These are phyloP conservation scores for Plectosphaerella cucumerina DNA, from an alignment of 2,329 filamentous ascomycete species.

Conservation along the genomic window DNA sequence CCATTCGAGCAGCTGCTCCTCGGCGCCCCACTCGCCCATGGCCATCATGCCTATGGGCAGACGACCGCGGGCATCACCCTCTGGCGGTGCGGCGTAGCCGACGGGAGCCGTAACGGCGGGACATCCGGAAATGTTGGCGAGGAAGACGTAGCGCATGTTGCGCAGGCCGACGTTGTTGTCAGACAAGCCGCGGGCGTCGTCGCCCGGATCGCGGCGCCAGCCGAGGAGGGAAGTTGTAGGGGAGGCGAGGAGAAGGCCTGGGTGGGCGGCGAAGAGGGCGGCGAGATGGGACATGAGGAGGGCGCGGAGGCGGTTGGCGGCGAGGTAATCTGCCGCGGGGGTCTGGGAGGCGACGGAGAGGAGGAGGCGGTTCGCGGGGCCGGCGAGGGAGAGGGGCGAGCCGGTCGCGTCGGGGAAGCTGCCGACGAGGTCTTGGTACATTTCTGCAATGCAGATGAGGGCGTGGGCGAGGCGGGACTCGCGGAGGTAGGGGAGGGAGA, in stretches of 20 bases:
- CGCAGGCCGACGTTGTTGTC: slow-evolving; percentile 70
- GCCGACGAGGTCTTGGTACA: slow-evolving; percentile 39
- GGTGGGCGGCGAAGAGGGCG: slow-evolving; percentile 63
- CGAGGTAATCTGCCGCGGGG: slow-evolving; percentile 64
- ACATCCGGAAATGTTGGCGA: slow-evolving; percentile 77
- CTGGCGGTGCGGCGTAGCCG: slow-evolving; percentile 60
- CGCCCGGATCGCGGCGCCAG: slow-evolving; percentile 59
- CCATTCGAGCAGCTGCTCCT: slow-evolving; percentile 60
- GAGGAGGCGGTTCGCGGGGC: slow-evolving; percentile 65
- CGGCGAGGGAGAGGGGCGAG: slow-evolving; percentile 52
- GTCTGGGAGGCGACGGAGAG: slow-evolving; percentile 62
- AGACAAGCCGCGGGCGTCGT: slow-evolving; percentile 66
- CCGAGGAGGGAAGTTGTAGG: slow-evolving; percentile 74
- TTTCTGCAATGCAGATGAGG: slow-evolving; percentile 72
- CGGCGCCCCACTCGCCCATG: slow-evolving; percentile 62
- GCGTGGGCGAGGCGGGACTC: slow-evolving; percentile 75
- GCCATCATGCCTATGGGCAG: slow-evolving; percentile 60
- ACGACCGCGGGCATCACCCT: slow-evolving; percentile 46
- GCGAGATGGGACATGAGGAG: slow-evolving; percentile 77
- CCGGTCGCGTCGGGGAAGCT: slow-evolving; percentile 38
- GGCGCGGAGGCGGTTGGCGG: slow-evolving; percentile 68
- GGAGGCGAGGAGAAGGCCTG: slow-evolving; percentile 72
- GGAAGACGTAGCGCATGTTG: slow-evolving; percentile 81
- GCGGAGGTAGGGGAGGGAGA: slow-evolving; percentile 61
- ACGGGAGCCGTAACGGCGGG: slow-evolving; percentile 73